Conservation (phyloP, 208 protist species). For the Polymyxa betae region DNA sequence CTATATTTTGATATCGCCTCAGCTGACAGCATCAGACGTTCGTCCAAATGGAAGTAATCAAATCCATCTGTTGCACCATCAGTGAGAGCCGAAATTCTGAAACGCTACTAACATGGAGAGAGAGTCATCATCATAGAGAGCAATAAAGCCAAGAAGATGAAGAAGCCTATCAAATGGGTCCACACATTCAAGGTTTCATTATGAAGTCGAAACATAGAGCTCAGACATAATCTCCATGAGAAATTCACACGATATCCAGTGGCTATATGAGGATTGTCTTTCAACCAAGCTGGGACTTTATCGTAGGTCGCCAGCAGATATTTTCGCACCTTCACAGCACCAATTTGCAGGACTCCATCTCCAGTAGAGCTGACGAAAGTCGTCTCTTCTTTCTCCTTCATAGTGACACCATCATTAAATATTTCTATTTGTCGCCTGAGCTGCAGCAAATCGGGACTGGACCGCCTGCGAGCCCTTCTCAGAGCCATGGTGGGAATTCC, state of each 20-base stretch:
- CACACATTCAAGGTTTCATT: slow-evolving; percentile 44
- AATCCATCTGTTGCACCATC: not conserved
- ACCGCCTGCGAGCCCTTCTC: not conserved
- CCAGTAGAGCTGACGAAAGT: too few species aligned
- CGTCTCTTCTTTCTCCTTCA: not conserved
- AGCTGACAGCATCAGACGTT: not conserved
- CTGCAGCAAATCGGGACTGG: not conserved
- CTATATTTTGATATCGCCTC: not conserved
- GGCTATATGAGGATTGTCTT: slow-evolving; percentile 20
- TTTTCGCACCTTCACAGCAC: slow-evolving; percentile 4
- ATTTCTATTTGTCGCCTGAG: too few species aligned
- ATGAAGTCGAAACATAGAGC: not conserved
- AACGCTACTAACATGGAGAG: slow-evolving; percentile 15
- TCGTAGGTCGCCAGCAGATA: slow-evolving; percentile 15
- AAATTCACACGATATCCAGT: slow-evolving; percentile 19
- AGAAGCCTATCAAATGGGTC: slow-evolving; percentile 48
- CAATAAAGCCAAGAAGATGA: slow-evolving; percentile 17
- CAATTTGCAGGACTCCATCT: not conserved
- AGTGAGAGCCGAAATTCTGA: not conserved
- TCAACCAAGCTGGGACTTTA: not conserved
- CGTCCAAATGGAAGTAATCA: slow-evolving; percentile 29
- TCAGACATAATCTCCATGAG: slow-evolving; percentile 33
- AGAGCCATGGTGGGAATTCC: not conserved
- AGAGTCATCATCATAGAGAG: not conserved
- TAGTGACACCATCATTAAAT: too few species aligned